Evolutionary conservation across 805 yeast genomes (phyloP).

Genomic region (Komagataella pastoris): DNA sequence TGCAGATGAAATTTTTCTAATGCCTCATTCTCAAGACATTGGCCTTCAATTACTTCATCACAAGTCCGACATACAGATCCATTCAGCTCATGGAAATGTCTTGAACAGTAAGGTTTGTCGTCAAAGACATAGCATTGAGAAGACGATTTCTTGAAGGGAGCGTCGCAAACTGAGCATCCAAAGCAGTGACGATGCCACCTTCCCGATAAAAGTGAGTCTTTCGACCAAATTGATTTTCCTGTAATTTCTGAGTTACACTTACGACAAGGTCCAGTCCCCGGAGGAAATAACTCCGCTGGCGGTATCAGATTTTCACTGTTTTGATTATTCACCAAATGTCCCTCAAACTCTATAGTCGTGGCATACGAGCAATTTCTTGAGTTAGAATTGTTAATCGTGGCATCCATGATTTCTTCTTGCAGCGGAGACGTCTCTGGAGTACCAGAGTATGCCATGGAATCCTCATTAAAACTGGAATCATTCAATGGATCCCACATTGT

Average conservation of each 20-base stretch:
- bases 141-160: conserved; percentile 41
- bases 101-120: conserved; percentile 73
- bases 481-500: not conserved
- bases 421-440: not conserved
- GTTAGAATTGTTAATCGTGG: not conserved
- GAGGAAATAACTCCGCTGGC: conserved; percentile 12
- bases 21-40: conserved; percentile 69
- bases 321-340: conserved; percentile 1
- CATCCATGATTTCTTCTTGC: not conserved
- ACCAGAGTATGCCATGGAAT: not conserved
- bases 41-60: conserved; percentile 72
- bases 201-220: conserved; percentile 72
- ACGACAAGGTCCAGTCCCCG: conserved; percentile 79
- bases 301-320: conserved; percentile 7
- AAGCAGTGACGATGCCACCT: conserved; percentile 93
- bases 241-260: conserved; percentile 43
- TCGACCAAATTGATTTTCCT: conserved; percentile 66
- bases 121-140: conserved; percentile 57
- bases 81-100: conserved; percentile 65
- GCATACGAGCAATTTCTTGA: not conserved
- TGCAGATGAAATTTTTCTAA: conserved; percentile 60
- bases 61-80: conserved; percentile 66
- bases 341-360: not conserved
- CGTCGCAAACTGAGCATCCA: conserved; percentile 51
- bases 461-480: not conserved